A percentile compares a stretch with the other conserved stretches of the same genome.
Conservation (phyloP, 257 asterid species). For the Linderniella brevidens region DNA sequence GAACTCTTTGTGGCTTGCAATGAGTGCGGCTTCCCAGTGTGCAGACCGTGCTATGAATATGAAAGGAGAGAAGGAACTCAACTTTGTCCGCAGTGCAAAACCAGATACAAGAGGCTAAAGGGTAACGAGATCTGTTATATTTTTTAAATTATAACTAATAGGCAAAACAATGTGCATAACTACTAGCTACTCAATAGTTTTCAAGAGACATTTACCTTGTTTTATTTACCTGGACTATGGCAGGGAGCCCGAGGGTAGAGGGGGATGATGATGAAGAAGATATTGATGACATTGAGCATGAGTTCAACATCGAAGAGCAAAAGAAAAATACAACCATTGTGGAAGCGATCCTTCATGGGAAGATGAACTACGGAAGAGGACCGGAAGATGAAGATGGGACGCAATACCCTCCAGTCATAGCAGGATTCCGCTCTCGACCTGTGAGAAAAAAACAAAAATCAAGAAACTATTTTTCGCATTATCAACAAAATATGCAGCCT, state of each 20-base stretch:
- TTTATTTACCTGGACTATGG: slow-evolving; percentile 1
- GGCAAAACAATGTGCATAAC: background rate
- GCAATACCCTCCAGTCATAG: slow-evolving; percentile 69
- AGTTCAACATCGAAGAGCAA: slow-evolving; percentile 65
- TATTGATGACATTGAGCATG: slow-evolving; percentile 85
- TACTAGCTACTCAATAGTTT: background rate
- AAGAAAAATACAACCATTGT: slow-evolving; percentile 48
- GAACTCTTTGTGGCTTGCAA: slow-evolving; percentile 90
- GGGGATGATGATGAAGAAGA: slow-evolving; percentile 99
- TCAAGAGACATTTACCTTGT: background rate
- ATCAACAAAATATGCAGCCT: background rate
- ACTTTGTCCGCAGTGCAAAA: slow-evolving; percentile 87
- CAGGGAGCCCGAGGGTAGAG: slow-evolving; percentile 91
- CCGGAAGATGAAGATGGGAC: slow-evolving; percentile 58
- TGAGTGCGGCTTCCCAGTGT: slow-evolving; percentile 90
- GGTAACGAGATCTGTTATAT: slow-evolving; percentile 11
- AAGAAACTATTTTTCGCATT: background rate
- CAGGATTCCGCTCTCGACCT: slow-evolving; percentile 62
- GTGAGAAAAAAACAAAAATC: too few relatives aligned
- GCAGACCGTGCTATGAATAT: slow-evolving; percentile 91
- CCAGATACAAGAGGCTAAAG: slow-evolving; percentile 85
- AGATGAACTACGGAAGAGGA: slow-evolving; percentile 96
- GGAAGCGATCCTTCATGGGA: slow-evolving; percentile 90
- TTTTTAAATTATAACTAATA: too few relatives aligned
- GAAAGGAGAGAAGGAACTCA: slow-evolving; percentile 94